phyloP scores from a whole-genome alignment of 176 grass and related monocot genomes.

The Oryza rufipogon region DNA sequence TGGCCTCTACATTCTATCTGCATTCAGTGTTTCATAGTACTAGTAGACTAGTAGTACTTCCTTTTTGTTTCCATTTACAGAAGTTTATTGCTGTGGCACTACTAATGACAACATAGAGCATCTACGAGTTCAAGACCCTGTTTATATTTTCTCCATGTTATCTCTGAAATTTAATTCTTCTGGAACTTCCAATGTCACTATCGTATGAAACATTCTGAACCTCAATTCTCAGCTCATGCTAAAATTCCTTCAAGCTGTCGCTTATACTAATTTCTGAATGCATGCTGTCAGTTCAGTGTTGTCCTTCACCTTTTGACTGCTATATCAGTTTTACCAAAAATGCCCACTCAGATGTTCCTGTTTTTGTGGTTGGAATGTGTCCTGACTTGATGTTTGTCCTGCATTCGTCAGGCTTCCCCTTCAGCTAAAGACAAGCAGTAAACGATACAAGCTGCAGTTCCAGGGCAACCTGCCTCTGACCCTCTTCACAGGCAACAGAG shows the following conservation, averaged over 20 bases:
- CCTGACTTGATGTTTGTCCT: conserved; percentile 36
- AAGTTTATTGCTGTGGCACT: background rate
- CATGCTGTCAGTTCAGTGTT: conserved; percentile 2
- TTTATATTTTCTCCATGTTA: background rate
- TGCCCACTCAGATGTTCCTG: background rate
- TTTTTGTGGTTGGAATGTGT: conserved; percentile 1
- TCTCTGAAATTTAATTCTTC: background rate
- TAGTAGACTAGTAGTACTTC: background rate
- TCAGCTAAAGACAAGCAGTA: conserved; percentile 52
- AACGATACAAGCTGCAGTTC: conserved; percentile 78
- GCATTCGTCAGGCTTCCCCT: conserved; percentile 50
- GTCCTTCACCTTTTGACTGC: conserved; percentile 25
- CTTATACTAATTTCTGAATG: conserved; percentile 13
- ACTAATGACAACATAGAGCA: conserved; percentile 1
- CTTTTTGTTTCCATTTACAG: background rate
- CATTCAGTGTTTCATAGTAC: background rate
- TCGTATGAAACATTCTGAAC: background rate
- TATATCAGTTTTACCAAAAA: conserved; percentile 27
- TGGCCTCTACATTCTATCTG: conserved; percentile 15
- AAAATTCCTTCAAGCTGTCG: conserved; percentile 2
- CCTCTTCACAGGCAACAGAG: conserved; percentile 78
- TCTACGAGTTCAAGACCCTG: background rate
- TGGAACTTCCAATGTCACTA: conserved; percentile 19
- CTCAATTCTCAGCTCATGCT: background rate
- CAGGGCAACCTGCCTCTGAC: conserved; percentile 65